Evolutionary conservation across 1,284 basidiomycete genomes (phyloP), one percentile per base, ranked within the genome.

Genomic region (Moesziomyces parantarcticus): DNA sequence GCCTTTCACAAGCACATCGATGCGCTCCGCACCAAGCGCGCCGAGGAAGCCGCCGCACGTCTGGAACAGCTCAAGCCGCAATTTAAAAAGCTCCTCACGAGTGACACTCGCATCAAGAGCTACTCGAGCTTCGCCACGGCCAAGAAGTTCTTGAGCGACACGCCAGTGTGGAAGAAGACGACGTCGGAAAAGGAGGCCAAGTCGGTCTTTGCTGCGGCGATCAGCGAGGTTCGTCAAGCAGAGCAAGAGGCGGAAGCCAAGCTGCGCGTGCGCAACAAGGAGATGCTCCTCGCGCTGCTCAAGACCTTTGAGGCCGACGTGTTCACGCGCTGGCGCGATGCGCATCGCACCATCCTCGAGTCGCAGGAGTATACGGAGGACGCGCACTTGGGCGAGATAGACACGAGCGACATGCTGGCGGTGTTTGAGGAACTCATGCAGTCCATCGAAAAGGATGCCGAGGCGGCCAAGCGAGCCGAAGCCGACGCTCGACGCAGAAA

Each of bases 1-100:
- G 90, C 91, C 48, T 99, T 84, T 60, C 76, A 81, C 62, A 83
- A 82, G 64, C 84, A 85, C 64, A 67, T 85, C 21, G 76, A 78
- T n/a, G 74, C 80, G 40, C 72, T 78, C 16, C 57, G 70, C 20
- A 49, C 55, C 22, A 50, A 70, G 40, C 80, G 84, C 40, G 73
- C 71, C 5, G 62, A 73, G 18, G 73, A 71, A 45, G 43, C 64
- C 3, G 56, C 57, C 10, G 68, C 58, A 20, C 50, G 74, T 39
- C 48, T 63, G 22, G 73, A 74, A 11, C n/a, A 54, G 55, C 60
- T 83, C 43, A 66, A 71, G 13, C 80, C 82, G 5, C 25, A 50
- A 4, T 68, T 73, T 49, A 52, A 65, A 10, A 60, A 64, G 43
- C 26, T 75, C 23, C 34, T 78, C 16, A 18, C 40, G 3, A 23